A percentile compares a stretch with the other conserved stretches of the same genome.
Evolutionary conservation across 1,139 yeast genomes (phyloP).

Genomic region (Zhuliangozyma parablackwelliae): DNA sequence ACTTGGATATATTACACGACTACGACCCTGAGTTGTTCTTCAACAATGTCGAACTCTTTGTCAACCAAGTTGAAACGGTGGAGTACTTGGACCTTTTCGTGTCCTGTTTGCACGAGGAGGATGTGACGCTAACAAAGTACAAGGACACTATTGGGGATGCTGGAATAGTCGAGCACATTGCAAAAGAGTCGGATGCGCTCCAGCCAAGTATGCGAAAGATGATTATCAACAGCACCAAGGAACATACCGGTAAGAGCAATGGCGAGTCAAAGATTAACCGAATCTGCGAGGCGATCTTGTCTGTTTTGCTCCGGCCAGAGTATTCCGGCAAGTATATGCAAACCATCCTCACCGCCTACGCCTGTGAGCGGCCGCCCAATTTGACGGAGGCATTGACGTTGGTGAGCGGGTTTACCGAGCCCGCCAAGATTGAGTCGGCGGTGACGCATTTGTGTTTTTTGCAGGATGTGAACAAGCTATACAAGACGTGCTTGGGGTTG

Average conservation of each 20-base stretch:
- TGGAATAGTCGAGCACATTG: constrained; percentile 9
- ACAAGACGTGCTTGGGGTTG: constrained; percentile 73
- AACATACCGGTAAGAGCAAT: constrained; percentile 5
- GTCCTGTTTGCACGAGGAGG: constrained; percentile 81
- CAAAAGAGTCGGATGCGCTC: constrained; percentile 7
- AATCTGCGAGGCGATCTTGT: constrained; percentile 68
- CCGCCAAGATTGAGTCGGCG: constrained; percentile 54
- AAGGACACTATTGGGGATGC: constrained; percentile 55
- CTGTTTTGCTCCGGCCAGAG: constrained; percentile 49
- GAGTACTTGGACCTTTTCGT: constrained; percentile 84
- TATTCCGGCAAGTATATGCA: constrained; percentile 62
- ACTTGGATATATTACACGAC: constrained; percentile 85
- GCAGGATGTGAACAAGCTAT: constrained; percentile 81
- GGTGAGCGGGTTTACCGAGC: constrained; percentile 45
- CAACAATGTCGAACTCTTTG: constrained; percentile 60
- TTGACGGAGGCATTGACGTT: constrained; percentile 66
- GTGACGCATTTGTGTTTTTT: constrained; percentile 85
- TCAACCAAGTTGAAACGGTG: constrained; percentile 64
- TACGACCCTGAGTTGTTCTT: constrained; percentile 70
- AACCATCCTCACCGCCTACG: constrained; percentile 84
- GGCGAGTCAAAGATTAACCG: constrained; percentile 59
- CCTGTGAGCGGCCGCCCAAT: constrained; percentile 87
- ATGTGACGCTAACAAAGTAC: constrained; percentile 80
- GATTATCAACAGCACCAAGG: constrained; percentile 30
- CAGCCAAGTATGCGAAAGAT: constrained; percentile 17